phyloP scores from a whole-genome alignment of 116 monocot species.

The Iris pallida region DNA sequence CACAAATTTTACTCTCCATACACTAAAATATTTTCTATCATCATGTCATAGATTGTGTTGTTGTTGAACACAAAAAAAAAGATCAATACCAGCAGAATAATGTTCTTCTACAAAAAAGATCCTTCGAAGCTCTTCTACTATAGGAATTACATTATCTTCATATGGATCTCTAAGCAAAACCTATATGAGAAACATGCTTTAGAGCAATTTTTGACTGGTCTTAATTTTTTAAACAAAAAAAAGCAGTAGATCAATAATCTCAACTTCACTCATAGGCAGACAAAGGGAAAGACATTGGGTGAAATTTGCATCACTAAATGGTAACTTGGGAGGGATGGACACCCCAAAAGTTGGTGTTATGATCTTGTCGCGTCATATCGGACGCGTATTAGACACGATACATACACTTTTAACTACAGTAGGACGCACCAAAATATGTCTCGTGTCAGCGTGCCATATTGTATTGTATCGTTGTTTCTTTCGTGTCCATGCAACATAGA shows the following conservation, averaged over 20 bases:
- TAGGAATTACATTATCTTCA: conserved; percentile 75
- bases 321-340: neutral
- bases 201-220: neutral
- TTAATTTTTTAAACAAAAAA: neutral
- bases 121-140: conserved; percentile 81
- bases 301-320: neutral
- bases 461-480: too few relatives aligned
- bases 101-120: too few relatives aligned
- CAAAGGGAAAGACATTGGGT: neutral
- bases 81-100: too few relatives aligned
- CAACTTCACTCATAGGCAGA: neutral
- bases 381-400: too few relatives aligned
- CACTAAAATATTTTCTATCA: too few relatives aligned
- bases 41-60: too few relatives aligned
- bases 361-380: neutral
- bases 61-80: too few relatives aligned
- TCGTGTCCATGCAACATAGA: too few relatives aligned
- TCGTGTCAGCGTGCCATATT: too few relatives aligned
- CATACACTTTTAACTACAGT: too few relatives aligned
- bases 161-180: conserved; percentile 88
- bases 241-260: neutral
- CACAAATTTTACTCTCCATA: too few relatives aligned
- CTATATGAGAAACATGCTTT: conserved; percentile 18
- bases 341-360: neutral
- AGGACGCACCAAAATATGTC: too few relatives aligned